Conservation (phyloP, 306 rosid species). For the Benincasa hispida region DNA sequence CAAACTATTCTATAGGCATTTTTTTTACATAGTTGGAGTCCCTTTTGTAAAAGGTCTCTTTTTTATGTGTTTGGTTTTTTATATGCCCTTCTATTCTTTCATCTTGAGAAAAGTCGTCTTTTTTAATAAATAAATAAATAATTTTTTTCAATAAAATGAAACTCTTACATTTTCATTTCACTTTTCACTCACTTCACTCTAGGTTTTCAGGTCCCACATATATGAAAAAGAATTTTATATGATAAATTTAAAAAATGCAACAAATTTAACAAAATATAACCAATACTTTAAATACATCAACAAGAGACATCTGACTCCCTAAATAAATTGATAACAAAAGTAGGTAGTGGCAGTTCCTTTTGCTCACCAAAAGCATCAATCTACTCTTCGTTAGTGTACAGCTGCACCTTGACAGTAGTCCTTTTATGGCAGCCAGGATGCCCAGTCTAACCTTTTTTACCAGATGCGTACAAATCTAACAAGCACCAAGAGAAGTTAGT, state of each 20-base stretch:
- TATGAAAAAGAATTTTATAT: not conserved
- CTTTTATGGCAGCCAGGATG: slow-evolving; percentile 60
- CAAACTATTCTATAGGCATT: no score
- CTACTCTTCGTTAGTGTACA: slow-evolving; percentile 54
- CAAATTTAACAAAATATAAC: not conserved
- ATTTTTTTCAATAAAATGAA: no score
- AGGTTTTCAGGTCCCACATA: not conserved
- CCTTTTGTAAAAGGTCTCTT: no score
- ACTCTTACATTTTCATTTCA: not conserved
- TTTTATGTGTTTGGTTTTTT: no score
- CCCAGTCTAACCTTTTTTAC: slow-evolving; percentile 72
- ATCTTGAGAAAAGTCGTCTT: no score
- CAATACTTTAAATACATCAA: not conserved
- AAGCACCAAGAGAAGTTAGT: slow-evolving; percentile 18
- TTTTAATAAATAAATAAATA: no score
- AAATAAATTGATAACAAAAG: slow-evolving; percentile 5
- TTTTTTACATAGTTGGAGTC: no score
- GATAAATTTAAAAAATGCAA: not conserved
- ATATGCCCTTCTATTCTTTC: no score
- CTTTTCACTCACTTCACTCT: not conserved
- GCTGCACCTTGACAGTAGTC: slow-evolving; percentile 55
- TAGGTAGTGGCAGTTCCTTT: slow-evolving; percentile 1
- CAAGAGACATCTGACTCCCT: slow-evolving; percentile 1
- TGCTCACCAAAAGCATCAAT: slow-evolving; percentile 87
- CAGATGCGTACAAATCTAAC: slow-evolving; percentile 80